Evolutionary conservation across 805 yeast genomes (phyloP).

Genomic region (Kodamaea laetipori): DNA sequence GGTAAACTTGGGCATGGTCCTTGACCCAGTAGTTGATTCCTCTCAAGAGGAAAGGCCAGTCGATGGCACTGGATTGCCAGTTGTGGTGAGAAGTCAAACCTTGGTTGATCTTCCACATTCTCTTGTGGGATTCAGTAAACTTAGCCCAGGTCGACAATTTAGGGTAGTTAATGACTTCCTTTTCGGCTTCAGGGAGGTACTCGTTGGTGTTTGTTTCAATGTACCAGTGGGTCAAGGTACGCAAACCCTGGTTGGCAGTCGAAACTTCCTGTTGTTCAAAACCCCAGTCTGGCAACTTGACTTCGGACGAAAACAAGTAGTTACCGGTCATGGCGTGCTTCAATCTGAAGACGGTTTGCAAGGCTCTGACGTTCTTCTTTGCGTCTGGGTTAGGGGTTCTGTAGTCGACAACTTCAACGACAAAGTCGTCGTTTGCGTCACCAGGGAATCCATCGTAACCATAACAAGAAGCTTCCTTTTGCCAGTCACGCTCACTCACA

Average conservation of each 20-base stretch:
- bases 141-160: constrained; percentile 57
- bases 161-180: constrained; percentile 48
- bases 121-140: constrained; percentile 62
- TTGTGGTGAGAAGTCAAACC: constrained; percentile 69
- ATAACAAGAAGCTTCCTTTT: constrained; percentile 76
- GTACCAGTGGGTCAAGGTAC: constrained; percentile 67
- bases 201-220: constrained; percentile 68
- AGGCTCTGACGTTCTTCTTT: constrained; percentile 58
- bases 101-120: constrained; percentile 77
- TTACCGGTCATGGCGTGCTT: constrained; percentile 81
- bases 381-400: constrained; percentile 54
- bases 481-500: constrained; percentile 78
- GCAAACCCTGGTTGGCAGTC: constrained; percentile 69
- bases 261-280: constrained; percentile 85
- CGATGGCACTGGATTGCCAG: constrained; percentile 69
- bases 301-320: constrained; percentile 73
- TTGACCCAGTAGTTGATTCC: constrained; percentile 83
- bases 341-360: constrained; percentile 70
- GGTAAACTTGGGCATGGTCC: constrained; percentile 61
- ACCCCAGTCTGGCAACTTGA: constrained; percentile 80
- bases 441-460: constrained; percentile 78
- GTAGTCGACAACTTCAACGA: constrained; percentile 67
- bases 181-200: constrained; percentile 33
- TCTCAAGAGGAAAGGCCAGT: constrained; percentile 75
- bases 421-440: constrained; percentile 82